phyloP scores from a whole-genome alignment of 2,329 filamentous ascomycete species.

The Proliferodiscus dingleyae region DNA sequence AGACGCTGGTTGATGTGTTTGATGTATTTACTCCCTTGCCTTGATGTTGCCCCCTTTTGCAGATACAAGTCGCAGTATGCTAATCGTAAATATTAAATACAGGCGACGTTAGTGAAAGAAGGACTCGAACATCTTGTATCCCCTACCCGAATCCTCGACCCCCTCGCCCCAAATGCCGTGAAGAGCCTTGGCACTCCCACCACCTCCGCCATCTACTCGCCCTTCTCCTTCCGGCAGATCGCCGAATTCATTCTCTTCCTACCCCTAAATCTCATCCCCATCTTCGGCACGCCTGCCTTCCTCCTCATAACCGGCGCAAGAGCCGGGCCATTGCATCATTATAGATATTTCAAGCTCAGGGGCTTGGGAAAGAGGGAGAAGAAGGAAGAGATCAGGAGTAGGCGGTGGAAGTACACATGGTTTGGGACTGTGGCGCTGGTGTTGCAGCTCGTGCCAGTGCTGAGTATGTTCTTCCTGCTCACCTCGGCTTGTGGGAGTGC shows the following conservation, averaged over 20 bases:
- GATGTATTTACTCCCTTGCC: conserved; percentile 48
- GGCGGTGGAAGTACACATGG: conserved; percentile 80
- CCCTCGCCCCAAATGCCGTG: conserved; percentile 66
- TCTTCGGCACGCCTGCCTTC: conserved; percentile 78
- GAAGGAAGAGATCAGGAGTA: conserved; percentile 61
- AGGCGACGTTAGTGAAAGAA: conserved; percentile 68
- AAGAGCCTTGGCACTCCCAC: conserved; percentile 80
- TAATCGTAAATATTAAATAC: neutral
- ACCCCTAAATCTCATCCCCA: conserved; percentile 82
- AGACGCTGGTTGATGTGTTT: conserved; percentile 75
- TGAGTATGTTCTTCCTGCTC: conserved; percentile 92
- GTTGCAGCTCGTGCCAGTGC: conserved; percentile 78
- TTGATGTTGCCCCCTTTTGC: neutral
- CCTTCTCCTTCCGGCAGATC: conserved; percentile 89
- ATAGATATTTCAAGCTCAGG: conserved; percentile 80
- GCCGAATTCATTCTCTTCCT: conserved; percentile 74
- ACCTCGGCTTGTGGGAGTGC: conserved; percentile 82
- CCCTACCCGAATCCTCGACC: conserved; percentile 59
- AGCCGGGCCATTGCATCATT: conserved; percentile 83
- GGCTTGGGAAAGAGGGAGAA: conserved; percentile 70
- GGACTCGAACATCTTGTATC: conserved; percentile 65
- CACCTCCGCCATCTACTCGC: conserved; percentile 70
- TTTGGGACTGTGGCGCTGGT: conserved; percentile 83
- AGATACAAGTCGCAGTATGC: neutral
- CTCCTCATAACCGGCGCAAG: conserved; percentile 83